Conservation (phyloP, 1,284 basidiomycete genomes). For the Boletus smithii region DNA sequence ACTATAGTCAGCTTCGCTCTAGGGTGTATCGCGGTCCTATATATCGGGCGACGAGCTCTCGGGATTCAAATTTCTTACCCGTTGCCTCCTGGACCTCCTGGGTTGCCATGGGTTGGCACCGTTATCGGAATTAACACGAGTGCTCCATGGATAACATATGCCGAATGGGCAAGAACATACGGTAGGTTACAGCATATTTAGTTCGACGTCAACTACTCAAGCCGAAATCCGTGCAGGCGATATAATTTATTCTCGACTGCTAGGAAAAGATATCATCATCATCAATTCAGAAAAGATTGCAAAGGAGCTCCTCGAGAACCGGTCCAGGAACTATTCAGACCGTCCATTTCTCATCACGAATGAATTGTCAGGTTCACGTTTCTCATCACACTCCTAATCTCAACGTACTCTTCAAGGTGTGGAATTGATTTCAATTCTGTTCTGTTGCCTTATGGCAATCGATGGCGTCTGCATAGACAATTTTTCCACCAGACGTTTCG, state of each 20-base stretch:
- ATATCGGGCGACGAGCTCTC: not conserved
- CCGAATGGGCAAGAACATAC: slow-evolving; percentile 11
- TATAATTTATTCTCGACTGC: slow-evolving; percentile 10
- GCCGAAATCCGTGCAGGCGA: slow-evolving; percentile 9
- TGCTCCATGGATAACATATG: slow-evolving; percentile 15
- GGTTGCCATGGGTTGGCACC: slow-evolving; percentile 3
- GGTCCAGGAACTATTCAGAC: slow-evolving; percentile 7
- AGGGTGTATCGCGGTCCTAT: not conserved
- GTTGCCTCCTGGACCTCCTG: slow-evolving; percentile 3
- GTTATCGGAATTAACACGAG: not conserved
- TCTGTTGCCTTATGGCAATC: slow-evolving; percentile 20
- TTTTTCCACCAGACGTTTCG: not conserved
- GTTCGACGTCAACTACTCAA: too few species aligned
- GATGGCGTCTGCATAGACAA: not conserved
- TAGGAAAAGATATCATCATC: slow-evolving; percentile 9
- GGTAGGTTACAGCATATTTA: slow-evolving; percentile 1
- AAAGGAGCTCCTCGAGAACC: slow-evolving; percentile 6
- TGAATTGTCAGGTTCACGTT: not conserved
- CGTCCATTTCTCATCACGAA: slow-evolving; percentile 3
- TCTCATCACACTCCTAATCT: not conserved
- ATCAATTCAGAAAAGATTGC: slow-evolving; percentile 9
- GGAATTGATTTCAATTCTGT: slow-evolving; percentile 34
- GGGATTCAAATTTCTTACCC: not conserved
- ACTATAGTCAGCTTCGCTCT: not conserved
- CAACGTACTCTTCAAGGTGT: slow-evolving; percentile 25